Percentiles rank a stretch among this genome's conserved stretches.
Conservation (phyloP, 352 stramenopile genomes). For the Phytophthora sansomeana region DNA sequence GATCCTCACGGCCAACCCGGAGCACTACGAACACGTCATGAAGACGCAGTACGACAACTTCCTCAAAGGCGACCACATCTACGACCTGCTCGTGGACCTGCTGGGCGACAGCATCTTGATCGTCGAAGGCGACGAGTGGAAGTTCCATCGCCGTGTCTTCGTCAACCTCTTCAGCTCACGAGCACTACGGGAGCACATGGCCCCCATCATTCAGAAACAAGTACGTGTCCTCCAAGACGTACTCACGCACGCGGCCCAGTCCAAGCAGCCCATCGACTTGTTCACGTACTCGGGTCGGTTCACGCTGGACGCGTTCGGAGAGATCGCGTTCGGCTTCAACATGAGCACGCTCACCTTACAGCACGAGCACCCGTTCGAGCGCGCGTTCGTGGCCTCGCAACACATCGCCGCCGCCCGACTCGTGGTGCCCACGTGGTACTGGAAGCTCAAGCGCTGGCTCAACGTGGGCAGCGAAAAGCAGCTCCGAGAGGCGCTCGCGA, state of each 20-base stretch:
- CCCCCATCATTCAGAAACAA: slow-evolving; percentile 49
- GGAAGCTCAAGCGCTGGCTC: slow-evolving; percentile 47
- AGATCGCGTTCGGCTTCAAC: slow-evolving; percentile 48
- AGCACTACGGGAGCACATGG: slow-evolving; percentile 59
- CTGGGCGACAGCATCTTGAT: slow-evolving; percentile 81
- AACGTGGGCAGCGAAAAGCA: slow-evolving; percentile 42
- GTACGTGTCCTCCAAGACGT: slow-evolving; percentile 45
- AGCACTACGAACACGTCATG: slow-evolving; percentile 62
- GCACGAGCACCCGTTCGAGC: slow-evolving; percentile 44
- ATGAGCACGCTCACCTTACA: slow-evolving; percentile 31
- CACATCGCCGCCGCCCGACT: slow-evolving; percentile 30
- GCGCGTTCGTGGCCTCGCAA: slow-evolving; percentile 37
- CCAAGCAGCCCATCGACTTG: slow-evolving; percentile 27
- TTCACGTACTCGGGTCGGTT: slow-evolving; percentile 34
- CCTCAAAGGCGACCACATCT: slow-evolving; percentile 65
- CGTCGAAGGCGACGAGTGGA: slow-evolving; percentile 68
- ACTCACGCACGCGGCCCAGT: slow-evolving; percentile 3
- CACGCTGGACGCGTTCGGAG: slow-evolving; percentile 44
- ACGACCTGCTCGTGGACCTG: slow-evolving; percentile 54
- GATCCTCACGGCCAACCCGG: slow-evolving; percentile 36
- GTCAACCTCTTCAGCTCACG: slow-evolving; percentile 88
- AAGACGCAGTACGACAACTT: slow-evolving; percentile 81
- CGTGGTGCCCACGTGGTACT: slow-evolving; percentile 35
- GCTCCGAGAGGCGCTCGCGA: slow-evolving; percentile 16
- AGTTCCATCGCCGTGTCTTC: slow-evolving; percentile 78